Percentiles rank a stretch among this genome's conserved stretches.
These are phyloP conservation scores for Centella asiatica DNA, from an alignment of 129 eudicot species.

Conservation along the genomic window DNA sequence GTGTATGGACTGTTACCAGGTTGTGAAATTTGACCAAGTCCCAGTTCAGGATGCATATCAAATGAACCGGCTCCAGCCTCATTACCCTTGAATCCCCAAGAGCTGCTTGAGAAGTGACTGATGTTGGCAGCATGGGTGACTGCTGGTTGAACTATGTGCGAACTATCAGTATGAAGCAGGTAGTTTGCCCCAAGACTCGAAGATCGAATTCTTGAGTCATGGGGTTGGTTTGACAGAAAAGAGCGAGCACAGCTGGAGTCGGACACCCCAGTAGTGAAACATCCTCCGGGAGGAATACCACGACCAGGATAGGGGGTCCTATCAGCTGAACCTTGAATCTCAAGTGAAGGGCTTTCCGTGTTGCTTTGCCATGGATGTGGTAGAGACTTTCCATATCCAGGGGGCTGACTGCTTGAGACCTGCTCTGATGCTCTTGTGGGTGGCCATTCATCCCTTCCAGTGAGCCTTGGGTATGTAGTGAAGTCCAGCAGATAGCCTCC, in stretches of 20 bases:
- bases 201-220: constrained; percentile 50
- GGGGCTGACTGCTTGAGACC: constrained; percentile 21
- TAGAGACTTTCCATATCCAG: constrained; percentile 31
- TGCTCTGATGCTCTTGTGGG: not conserved
- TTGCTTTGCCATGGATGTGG: constrained; percentile 55
- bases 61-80: constrained; percentile 17
- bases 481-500: constrained; percentile 90
- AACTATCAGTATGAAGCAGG: constrained; percentile 39
- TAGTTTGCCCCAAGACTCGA: constrained; percentile 37
- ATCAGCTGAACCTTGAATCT: constrained; percentile 27
- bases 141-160: constrained; percentile 37
- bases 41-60: constrained; percentile 39
- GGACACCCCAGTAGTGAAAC: constrained; percentile 40
- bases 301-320: constrained; percentile 30
- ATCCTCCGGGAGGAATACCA: constrained; percentile 48
- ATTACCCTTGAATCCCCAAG: constrained; percentile 50
- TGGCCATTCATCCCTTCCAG: constrained; percentile 26
- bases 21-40: constrained; percentile 56
- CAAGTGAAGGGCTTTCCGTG: constrained; percentile 42
- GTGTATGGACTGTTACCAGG: constrained; percentile 23
- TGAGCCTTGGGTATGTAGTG: constrained; percentile 34
- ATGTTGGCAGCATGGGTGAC: constrained; percentile 23
- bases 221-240: constrained; percentile 97
- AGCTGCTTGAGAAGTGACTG: constrained; percentile 31
- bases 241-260: constrained; percentile 97